phyloP scores from a whole-genome alignment of 805 yeast species.

The Millerozyma acaciae region DNA sequence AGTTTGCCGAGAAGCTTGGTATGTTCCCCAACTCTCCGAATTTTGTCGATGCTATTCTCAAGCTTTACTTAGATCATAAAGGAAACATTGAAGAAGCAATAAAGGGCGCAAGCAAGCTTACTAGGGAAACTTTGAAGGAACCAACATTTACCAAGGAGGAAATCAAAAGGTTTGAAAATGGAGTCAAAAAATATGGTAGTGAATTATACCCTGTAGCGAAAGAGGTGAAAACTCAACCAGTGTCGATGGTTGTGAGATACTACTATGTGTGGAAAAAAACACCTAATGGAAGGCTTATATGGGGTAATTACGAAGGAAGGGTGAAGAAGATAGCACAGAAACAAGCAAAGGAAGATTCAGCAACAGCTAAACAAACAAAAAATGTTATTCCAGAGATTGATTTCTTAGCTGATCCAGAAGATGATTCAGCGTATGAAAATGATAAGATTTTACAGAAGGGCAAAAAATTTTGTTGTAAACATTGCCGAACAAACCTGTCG shows the following conservation, averaged over 20 bases:
- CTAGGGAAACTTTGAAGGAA: conserved; percentile 61
- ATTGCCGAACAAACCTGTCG: conserved; percentile 58
- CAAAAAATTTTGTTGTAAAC: conserved; percentile 58
- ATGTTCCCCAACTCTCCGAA: conserved; percentile 69
- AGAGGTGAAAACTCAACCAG: conserved; percentile 68
- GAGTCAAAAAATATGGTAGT: conserved; percentile 67
- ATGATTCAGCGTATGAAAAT: conserved; percentile 67
- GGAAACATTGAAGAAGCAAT: conserved; percentile 54
- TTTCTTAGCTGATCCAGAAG: conserved; percentile 58
- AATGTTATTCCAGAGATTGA: conserved; percentile 23
- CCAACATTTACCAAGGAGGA: conserved; percentile 73
- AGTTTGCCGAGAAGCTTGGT: conserved; percentile 52
- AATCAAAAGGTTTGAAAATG: conserved; percentile 64
- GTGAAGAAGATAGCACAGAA: conserved; percentile 52
- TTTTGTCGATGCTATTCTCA: conserved; percentile 70
- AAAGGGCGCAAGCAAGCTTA: conserved; percentile 40
- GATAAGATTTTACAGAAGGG: conserved; percentile 41
- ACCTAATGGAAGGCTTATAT: conserved; percentile 62
- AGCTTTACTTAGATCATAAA: conserved; percentile 46
- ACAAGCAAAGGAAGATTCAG: conserved; percentile 11
- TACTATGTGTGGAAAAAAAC: conserved; percentile 94
- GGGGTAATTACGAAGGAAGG: conserved; percentile 81
- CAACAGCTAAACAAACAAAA: conserved; percentile 2
- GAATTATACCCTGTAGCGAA: conserved; percentile 72
- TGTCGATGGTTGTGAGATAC: conserved; percentile 77